Percentiles rank a stretch among this genome's conserved stretches.
Evolutionary conservation across 164 flowering plant genomes (phyloP).

Genomic region (Vitis labrusca): DNA sequence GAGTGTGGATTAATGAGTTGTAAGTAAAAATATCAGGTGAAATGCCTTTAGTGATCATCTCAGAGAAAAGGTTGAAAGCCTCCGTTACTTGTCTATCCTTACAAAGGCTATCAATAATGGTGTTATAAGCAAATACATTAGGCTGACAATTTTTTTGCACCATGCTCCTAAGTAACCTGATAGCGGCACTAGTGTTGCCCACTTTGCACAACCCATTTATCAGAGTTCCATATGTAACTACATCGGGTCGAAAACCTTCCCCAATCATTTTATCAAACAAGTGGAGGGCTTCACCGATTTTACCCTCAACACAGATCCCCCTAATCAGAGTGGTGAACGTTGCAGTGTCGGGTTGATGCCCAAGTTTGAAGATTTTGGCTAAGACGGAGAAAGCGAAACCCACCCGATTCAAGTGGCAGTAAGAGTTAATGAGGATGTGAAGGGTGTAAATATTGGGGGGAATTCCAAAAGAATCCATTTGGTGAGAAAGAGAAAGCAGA

Average conservation of each 20-base stretch:
- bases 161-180: neutral
- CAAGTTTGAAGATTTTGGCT: neutral
- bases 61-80: neutral
- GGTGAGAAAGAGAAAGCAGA: neutral
- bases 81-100: constrained; percentile 3
- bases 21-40: no score
- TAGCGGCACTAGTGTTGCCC: neutral
- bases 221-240: constrained; percentile 1
- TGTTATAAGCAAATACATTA: neutral
- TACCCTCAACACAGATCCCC: constrained; percentile 9
- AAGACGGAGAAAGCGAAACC: constrained; percentile 7
- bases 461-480: neutral
- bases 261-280: neutral
- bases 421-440: constrained; percentile 8
- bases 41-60: neutral
- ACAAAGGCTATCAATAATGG: constrained; percentile 6
- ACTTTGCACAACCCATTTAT: constrained; percentile 20
- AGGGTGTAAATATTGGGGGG: neutral
- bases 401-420: constrained; percentile 6
- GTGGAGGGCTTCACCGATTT: neutral
- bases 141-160: neutral
- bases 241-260: neutral
- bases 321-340: neutral
- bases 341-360: neutral
- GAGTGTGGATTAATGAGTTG: neutral